Conservation (phyloP, 805 yeast genomes). For the Isabelozyma rhagii region DNA sequence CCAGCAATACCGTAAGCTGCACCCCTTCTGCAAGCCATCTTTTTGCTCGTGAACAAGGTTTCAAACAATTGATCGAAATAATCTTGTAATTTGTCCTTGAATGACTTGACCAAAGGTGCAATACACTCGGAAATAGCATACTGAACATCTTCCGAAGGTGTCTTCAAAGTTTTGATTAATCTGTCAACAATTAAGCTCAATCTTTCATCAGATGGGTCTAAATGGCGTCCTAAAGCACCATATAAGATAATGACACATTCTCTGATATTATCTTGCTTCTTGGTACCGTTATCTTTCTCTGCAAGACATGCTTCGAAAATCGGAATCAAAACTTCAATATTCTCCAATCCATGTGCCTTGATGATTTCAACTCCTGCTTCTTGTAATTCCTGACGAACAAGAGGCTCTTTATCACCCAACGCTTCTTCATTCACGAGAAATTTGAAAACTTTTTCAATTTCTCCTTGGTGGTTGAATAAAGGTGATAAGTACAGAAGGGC, state of each 20-base stretch:
- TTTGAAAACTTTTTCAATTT: slow-evolving; percentile 53
- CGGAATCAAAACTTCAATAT: slow-evolving; percentile 73
- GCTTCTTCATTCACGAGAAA: slow-evolving; percentile 65
- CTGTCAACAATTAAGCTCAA: slow-evolving; percentile 63
- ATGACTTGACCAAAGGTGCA: slow-evolving; percentile 71
- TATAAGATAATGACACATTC: slow-evolving; percentile 83
- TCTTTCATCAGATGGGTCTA: slow-evolving; percentile 63
- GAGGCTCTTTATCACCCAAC: slow-evolving; percentile 67
- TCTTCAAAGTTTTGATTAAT: slow-evolving; percentile 69
- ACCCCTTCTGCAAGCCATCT: slow-evolving; percentile 68
- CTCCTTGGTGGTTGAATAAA: slow-evolving; percentile 26
- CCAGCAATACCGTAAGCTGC: slow-evolving; percentile 98
- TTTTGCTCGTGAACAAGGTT: slow-evolving; percentile 52
- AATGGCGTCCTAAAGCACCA: slow-evolving; percentile 88
- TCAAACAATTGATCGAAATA: slow-evolving; percentile 60
- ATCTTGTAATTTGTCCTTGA: slow-evolving; percentile 46
- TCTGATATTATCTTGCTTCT: slow-evolving; percentile 57
- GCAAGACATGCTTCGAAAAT: slow-evolving; percentile 72
- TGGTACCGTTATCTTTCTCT: slow-evolving; percentile 44
- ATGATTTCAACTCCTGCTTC: slow-evolving; percentile 84
- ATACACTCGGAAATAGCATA: slow-evolving; percentile 82
- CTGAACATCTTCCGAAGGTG: slow-evolving; percentile 90
- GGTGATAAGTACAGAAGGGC: slow-evolving; percentile 58
- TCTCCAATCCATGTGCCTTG: slow-evolving; percentile 57
- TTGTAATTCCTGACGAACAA: slow-evolving; percentile 78